Conservation (phyloP, 179 eudicot genomes). For the Dionaea muscipula region DNA sequence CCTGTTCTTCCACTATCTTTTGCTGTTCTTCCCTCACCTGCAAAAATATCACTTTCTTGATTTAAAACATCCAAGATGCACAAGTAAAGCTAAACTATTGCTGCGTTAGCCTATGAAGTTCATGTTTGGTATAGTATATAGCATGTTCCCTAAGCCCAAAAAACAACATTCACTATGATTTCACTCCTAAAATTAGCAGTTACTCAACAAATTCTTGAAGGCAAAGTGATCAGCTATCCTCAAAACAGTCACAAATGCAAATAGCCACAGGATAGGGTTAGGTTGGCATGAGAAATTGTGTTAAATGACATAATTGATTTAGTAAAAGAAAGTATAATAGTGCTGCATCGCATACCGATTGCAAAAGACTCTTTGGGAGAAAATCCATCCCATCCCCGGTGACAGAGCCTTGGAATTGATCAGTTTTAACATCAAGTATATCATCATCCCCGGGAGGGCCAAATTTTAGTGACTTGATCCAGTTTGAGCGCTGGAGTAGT, state of each 20-base stretch:
- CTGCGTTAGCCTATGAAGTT: too few species aligned
- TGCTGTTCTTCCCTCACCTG: constrained; percentile 69
- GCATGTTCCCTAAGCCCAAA: too few species aligned
- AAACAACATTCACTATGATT: too few species aligned
- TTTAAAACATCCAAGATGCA: not conserved
- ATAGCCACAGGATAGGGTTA: too few species aligned
- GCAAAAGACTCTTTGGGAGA: constrained; percentile 49
- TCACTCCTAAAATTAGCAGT: not conserved
- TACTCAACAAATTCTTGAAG: not conserved
- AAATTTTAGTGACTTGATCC: constrained; percentile 45
- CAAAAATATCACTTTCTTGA: too few species aligned
- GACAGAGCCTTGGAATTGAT: constrained; percentile 12
- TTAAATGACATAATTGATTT: not conserved
- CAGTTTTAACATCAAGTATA: constrained; percentile 19
- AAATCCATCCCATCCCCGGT: constrained; percentile 32
- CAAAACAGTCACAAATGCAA: too few species aligned
- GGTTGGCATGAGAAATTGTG: not conserved
- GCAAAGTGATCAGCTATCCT: too few species aligned
- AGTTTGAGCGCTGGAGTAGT: constrained; percentile 35
- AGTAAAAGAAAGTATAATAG: not conserved
- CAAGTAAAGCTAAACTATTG: too few species aligned
- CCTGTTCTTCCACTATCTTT: constrained; percentile 37
- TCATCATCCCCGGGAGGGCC: constrained; percentile 33
- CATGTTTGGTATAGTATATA: too few species aligned
- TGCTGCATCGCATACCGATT: constrained; percentile 42